These are phyloP conservation scores for Aureobasidium pullulans DNA, from an alignment of 2,329 filamentous ascomycete genomes.

Conservation along the genomic window DNA sequence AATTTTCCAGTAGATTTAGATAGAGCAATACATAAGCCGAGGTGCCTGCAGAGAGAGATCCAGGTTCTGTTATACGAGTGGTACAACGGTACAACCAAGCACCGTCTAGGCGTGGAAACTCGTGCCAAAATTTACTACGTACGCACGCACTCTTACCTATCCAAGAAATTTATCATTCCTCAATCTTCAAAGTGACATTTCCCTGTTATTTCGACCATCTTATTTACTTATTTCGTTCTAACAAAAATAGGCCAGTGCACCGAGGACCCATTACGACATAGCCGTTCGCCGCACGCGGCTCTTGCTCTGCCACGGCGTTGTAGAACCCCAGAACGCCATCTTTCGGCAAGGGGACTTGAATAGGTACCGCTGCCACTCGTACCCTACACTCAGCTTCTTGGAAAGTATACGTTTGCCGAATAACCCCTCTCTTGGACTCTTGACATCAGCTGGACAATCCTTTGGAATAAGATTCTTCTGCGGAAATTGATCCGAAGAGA, in stretches of 20 bases:
- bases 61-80: neutral
- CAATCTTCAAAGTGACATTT: neutral
- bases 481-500: neutral
- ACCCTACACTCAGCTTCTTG: neutral
- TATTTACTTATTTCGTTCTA: neutral
- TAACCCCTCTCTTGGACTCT: neutral
- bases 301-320: neutral
- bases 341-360: neutral
- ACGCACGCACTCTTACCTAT: neutral
- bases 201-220: neutral
- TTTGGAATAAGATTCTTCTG: neutral
- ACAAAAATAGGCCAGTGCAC: conserved; percentile 2
- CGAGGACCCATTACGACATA: neutral
- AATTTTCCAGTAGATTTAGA: neutral
- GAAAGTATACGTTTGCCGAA: neutral
- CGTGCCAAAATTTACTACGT: neutral
- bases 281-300: conserved; percentile 3
- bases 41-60: neutral
- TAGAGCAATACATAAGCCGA: neutral
- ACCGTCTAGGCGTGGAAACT: neutral
- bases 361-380: neutral
- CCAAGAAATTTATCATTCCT: neutral
- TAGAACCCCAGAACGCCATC: conserved; percentile 2
- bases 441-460: neutral
- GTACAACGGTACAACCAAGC: conserved; percentile 3